Base-by-base conservation (phyloP, 177 flowering plant species). In the Telopea speciosissima region DNA sequence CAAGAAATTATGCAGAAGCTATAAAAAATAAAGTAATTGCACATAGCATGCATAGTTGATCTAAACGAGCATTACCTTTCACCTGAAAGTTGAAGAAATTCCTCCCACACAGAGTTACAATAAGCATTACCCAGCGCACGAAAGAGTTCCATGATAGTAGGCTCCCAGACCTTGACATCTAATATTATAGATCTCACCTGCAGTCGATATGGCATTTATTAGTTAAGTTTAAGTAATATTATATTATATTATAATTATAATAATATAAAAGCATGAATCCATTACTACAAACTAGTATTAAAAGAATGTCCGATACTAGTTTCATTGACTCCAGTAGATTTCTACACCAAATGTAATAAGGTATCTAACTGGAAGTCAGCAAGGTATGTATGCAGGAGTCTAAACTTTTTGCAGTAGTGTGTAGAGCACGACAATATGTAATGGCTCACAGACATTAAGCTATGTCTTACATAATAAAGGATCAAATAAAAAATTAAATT, bases 91-190 rank as follows among this genome's bases (percentile, higher is more conserved):
- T 78, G 84, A 58, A 90, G 87, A 65, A 74, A 65, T 66, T 83
- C 93, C 80, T 94, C 98, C 98, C 98, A 94, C 70, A 94, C 71
- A 36, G 98, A 89, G 78, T 94, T 94, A 72, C 92, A 89, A 72
- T 79, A 90, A 42, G 80, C 75, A 83, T 94, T 94, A 60, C 98
- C 98, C 79, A 94, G 75, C 33, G 74, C 71, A 44, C 78, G 75
- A 69, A 94, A 94, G 62, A 94, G 76, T 24, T 89, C 92, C 87
- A 94, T 67, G 67, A 94, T 68, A 26, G 93, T 72, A 49, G 95
- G 87, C 74, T 94, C 98, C 98, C 98, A 94, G 59, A 94, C 95
- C 78, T 85, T 94, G 74, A 94, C 97, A 80, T 94, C 98, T 56
- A 94, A 75, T 25, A 78, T 89, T 71, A 94, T 79, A n/a, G 98